A percentile compares a stretch with the other conserved stretches of the same genome.
Conservation (phyloP, 2,329 filamentous ascomycete species). For the Xylaria sp. region DNA sequence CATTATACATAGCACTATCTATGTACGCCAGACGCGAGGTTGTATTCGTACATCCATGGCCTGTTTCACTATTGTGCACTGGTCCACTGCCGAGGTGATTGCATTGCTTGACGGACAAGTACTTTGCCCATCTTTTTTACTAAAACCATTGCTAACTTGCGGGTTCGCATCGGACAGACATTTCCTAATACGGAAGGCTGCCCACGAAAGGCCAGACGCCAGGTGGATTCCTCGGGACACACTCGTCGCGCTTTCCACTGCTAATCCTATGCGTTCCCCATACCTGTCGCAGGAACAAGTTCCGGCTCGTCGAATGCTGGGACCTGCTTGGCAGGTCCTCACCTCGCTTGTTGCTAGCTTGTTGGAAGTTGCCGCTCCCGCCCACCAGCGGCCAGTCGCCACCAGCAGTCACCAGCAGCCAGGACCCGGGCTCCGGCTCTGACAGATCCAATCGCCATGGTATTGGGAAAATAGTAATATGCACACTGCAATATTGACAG, state of each 20-base stretch:
- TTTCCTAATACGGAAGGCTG: slow-evolving; percentile 35
- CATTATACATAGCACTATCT: neutral
- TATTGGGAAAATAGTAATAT: slow-evolving; percentile 37
- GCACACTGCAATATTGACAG: slow-evolving; percentile 39
- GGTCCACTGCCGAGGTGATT: slow-evolving; percentile 17
- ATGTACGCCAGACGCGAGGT: slow-evolving; percentile 1
- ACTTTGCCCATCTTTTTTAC: slow-evolving; percentile 30
- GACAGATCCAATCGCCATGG: slow-evolving; percentile 28
- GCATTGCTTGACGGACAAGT: slow-evolving; percentile 25
- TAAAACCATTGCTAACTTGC: slow-evolving; percentile 24
- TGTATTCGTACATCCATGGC: slow-evolving; percentile 34
- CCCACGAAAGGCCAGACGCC: slow-evolving; percentile 27
- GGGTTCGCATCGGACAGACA: slow-evolving; percentile 28
- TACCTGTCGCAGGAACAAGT: slow-evolving; percentile 45
- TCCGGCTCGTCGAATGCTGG: slow-evolving; percentile 44
- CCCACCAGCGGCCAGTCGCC: neutral
- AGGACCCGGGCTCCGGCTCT: slow-evolving; percentile 11
- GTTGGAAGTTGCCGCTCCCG: slow-evolving; percentile 8
- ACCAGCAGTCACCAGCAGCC: neutral
- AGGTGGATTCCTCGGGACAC: slow-evolving; percentile 28
- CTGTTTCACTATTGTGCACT: slow-evolving; percentile 46
- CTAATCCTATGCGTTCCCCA: slow-evolving; percentile 41
- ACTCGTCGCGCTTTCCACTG: slow-evolving; percentile 26
- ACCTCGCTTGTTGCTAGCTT: slow-evolving; percentile 29
- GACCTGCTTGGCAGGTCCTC: slow-evolving; percentile 5